Percentiles rank a stretch among this genome's conserved stretches.
Evolutionary conservation across 2,329 filamentous ascomycete genomes (phyloP).

Genomic region (Apiospora hydei): DNA sequence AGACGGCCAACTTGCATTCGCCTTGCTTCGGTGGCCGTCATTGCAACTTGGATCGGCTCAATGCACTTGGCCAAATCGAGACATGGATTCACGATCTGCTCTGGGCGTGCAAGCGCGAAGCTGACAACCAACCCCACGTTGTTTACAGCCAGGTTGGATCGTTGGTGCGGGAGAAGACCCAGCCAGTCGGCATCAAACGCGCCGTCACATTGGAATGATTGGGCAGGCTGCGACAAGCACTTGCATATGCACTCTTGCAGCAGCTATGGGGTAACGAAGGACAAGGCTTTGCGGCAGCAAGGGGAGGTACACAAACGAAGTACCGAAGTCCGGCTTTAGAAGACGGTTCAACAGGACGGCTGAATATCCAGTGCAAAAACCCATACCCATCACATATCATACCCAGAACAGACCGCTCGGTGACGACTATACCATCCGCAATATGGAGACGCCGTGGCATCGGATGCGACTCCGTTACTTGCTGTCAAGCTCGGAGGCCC

Average conservation of each 20-base stretch:
- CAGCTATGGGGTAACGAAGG: slow-evolving; percentile 5
- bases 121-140: background rate
- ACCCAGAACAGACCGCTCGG: background rate
- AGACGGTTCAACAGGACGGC: background rate
- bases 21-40: background rate
- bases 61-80: slow-evolving; percentile 13
- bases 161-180: background rate
- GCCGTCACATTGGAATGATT: background rate
- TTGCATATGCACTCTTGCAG: slow-evolving; percentile 16
- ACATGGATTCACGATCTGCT: background rate
- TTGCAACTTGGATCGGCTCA: background rate
- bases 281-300: slow-evolving; percentile 4
- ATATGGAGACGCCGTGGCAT: background rate
- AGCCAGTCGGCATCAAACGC: slow-evolving; percentile 8
- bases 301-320: background rate
- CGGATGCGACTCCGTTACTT: background rate
- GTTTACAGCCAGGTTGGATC: background rate
- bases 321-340: background rate
- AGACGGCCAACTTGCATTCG: background rate
- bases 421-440: background rate
- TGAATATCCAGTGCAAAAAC: background rate
- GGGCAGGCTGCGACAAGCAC: background rate
- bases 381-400: background rate
- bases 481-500: background rate
- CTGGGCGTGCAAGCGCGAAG: background rate